A percentile compares a stretch with the other conserved stretches of the same genome.
Conservation (phyloP, 108 stramenopile genomes). For the Stephanodiscus triporus region DNA sequence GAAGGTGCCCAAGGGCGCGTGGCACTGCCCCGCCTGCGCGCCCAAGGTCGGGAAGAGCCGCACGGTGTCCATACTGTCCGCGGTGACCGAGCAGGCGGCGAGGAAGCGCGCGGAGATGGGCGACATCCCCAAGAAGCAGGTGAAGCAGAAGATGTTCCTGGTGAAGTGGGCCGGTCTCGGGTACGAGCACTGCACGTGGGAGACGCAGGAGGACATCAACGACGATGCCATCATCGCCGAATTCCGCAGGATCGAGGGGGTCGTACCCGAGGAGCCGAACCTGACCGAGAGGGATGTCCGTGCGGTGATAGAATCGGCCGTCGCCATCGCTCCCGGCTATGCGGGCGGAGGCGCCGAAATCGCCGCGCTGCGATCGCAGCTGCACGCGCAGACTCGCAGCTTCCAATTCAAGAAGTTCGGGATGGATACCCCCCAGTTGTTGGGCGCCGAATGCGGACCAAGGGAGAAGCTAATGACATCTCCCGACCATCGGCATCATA, state of each 20-base stretch:
- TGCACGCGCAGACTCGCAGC: constrained; percentile 79
- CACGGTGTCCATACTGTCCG: constrained; percentile 73
- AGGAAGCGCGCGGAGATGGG: constrained; percentile 81
- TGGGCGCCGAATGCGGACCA: constrained; percentile 72
- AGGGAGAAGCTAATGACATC: neutral
- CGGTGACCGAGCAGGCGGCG: constrained; percentile 77
- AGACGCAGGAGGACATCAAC: constrained; percentile 89
- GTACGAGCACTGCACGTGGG: constrained; percentile 97
- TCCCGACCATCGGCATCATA: constrained; percentile 7
- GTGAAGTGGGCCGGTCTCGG: constrained; percentile 97
- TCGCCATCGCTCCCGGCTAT: constrained; percentile 60
- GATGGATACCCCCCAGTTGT: constrained; percentile 53
- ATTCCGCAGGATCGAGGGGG: constrained; percentile 73
- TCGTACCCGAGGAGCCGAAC: constrained; percentile 72
- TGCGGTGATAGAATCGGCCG: constrained; percentile 52
- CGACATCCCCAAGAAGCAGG: constrained; percentile 76
- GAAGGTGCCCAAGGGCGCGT: constrained; percentile 73
- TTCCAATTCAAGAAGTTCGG: constrained; percentile 88
- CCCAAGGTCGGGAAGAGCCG: constrained; percentile 68
- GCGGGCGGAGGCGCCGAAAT: constrained; percentile 67
- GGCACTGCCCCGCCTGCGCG: constrained; percentile 88
- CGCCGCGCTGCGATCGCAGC: constrained; percentile 47
- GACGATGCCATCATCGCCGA: constrained; percentile 74
- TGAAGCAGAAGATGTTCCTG: constrained; percentile 85
- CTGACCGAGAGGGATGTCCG: constrained; percentile 58